Percentiles rank a stretch among this genome's conserved stretches.
phyloP scores from a whole-genome alignment of 805 yeast species.

The Cephaloascus albidus region DNA sequence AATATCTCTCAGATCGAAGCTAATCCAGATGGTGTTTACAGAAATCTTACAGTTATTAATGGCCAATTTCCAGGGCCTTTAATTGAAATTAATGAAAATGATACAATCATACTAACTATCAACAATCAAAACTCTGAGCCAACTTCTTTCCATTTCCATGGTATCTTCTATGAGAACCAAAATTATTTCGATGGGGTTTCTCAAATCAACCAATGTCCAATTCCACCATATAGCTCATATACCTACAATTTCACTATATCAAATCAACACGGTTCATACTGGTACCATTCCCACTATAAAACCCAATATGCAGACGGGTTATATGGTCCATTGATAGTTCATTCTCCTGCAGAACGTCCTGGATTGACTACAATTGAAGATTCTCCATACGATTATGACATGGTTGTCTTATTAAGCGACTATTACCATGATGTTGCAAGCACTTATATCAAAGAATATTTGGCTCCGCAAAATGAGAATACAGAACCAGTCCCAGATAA shows the following conservation, averaged over 20 bases:
- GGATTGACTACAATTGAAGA: not conserved
- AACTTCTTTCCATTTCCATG: slow-evolving; percentile 11
- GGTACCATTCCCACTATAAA: slow-evolving; percentile 13
- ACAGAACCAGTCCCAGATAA: slow-evolving; percentile 17
- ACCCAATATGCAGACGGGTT: slow-evolving; percentile 13
- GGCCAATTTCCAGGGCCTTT: slow-evolving; percentile 19
- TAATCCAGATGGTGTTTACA: slow-evolving; percentile 3
- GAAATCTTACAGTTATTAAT: slow-evolving; percentile 35
- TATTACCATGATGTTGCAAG: slow-evolving; percentile 12
- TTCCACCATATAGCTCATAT: slow-evolving; percentile 7
- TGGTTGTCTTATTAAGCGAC: slow-evolving; percentile 11
- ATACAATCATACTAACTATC: slow-evolving; percentile 8
- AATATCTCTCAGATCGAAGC: not conserved
- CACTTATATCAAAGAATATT: slow-evolving; percentile 17
- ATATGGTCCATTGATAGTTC: slow-evolving; percentile 10
- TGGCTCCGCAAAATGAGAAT: slow-evolving; percentile 30
- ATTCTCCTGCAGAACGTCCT: slow-evolving; percentile 8
- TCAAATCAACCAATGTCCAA: slow-evolving; percentile 10
- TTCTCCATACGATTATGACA: slow-evolving; percentile 1
- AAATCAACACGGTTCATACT: slow-evolving; percentile 12
- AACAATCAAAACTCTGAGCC: slow-evolving; percentile 7
- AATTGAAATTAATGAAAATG: slow-evolving; percentile 10
- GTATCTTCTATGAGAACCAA: slow-evolving; percentile 8
- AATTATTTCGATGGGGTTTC: slow-evolving; percentile 12
- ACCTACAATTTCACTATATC: slow-evolving; percentile 8